These are phyloP conservation scores for Mucor plumbeus DNA, from an alignment of 371 early-diverging fungal genomes.

Conservation along the genomic window DNA sequence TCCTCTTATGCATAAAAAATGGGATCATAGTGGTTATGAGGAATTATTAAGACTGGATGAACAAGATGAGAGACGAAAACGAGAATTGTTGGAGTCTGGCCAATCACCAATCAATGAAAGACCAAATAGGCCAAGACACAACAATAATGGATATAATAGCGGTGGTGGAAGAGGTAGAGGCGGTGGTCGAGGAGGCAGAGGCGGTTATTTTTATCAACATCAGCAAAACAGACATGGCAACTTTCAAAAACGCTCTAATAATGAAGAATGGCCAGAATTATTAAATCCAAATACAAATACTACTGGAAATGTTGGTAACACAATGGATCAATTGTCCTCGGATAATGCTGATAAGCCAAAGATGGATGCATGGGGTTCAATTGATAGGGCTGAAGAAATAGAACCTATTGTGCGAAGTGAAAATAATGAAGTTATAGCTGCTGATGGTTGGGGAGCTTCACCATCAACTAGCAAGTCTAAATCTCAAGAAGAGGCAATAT, in stretches of 20 bases:
- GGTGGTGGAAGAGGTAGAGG: neutral
- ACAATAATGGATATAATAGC: neutral
- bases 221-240: neutral
- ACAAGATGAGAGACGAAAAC: slow-evolving; percentile 28
- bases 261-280: slow-evolving; percentile 18
- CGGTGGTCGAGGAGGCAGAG: neutral
- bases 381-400: neutral
- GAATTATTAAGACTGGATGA: slow-evolving; percentile 44
- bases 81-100: slow-evolving; percentile 18
- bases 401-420: neutral
- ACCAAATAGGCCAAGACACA: neutral
- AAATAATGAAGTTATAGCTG: neutral
- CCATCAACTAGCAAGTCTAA: neutral
- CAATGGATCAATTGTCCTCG: neutral
- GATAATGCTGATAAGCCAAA: neutral
- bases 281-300: neutral
- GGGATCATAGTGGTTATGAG: slow-evolving; percentile 53
- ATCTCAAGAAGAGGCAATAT: neutral
- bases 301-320: neutral
- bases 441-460: neutral
- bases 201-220: slow-evolving; percentile 5
- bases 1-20: slow-evolving; percentile 33
- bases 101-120: neutral
- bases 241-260: neutral
- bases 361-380: slow-evolving; percentile 10